These are phyloP conservation scores for Aspergillus hancockii DNA, from an alignment of 495 filamentous ascomycete genomes.

Conservation along the genomic window DNA sequence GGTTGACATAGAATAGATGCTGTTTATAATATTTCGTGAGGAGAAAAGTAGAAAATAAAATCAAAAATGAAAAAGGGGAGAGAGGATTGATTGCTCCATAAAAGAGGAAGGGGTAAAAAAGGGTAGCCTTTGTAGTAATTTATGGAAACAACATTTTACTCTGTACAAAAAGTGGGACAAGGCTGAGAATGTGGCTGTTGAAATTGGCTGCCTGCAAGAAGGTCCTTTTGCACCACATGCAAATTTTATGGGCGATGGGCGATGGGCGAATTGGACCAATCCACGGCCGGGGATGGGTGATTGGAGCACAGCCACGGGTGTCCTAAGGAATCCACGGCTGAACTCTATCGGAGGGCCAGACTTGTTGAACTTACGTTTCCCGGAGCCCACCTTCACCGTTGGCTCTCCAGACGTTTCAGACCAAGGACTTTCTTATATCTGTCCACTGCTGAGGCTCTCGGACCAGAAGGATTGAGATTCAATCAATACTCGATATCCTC, in stretches of 20 bases:
- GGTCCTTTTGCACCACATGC: not conserved
- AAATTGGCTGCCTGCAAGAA: not conserved
- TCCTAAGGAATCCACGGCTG: not conserved
- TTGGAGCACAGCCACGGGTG: not conserved
- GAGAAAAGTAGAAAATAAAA: no score
- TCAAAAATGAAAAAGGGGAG: no score
- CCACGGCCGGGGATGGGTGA: slow-evolving; percentile 6
- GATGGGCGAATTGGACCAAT: slow-evolving; percentile 5
- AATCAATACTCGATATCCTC: not conserved
- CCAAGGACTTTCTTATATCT: not conserved
- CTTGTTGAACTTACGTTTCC: slow-evolving; percentile 4
- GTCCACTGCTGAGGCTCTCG: not conserved
- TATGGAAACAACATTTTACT: not conserved
- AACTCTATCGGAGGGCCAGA: slow-evolving; percentile 16
- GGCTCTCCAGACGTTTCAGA: not conserved
- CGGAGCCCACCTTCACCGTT: slow-evolving; percentile 1
- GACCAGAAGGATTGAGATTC: not conserved
- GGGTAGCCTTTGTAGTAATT: not conserved
- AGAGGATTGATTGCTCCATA: no score
- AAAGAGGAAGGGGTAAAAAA: not conserved
- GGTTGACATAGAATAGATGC: no score
- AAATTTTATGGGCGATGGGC: not conserved
- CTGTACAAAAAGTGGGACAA: not conserved
- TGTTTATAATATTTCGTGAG: no score
- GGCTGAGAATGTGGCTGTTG: not conserved